These are phyloP conservation scores for Jatropha curcas DNA, from an alignment of 345 rosid species.

Conservation along the genomic window DNA sequence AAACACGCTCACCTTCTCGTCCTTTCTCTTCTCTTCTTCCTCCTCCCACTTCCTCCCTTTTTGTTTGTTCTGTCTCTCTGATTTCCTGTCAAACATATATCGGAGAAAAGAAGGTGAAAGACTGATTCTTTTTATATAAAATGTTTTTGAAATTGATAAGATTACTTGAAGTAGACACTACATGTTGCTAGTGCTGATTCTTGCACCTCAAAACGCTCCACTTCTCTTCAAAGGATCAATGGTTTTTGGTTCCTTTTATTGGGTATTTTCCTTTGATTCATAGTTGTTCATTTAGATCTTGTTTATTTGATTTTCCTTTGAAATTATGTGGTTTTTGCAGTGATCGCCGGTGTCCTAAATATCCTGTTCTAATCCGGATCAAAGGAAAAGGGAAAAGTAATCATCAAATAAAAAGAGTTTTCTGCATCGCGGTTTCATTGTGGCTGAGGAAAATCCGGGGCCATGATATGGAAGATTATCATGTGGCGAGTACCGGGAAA, in stretches of 20 bases:
- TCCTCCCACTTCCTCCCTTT: neutral
- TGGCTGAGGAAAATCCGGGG: slow-evolving; percentile 69
- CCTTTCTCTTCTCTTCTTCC: neutral
- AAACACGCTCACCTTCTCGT: neutral
- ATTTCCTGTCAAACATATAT: no score
- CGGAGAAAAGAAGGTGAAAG: neutral
- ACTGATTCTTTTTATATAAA: neutral
- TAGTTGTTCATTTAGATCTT: no score
- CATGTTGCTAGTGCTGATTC: slow-evolving; percentile 38
- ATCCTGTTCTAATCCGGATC: slow-evolving; percentile 36
- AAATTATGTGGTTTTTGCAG: slow-evolving; percentile 20
- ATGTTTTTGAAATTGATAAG: slow-evolving; percentile 7
- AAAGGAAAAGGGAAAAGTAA: slow-evolving; percentile 49
- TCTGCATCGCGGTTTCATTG: slow-evolving; percentile 59
- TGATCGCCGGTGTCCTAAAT: slow-evolving; percentile 36
- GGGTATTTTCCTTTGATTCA: neutral
- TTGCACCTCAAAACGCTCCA: slow-evolving; percentile 16
- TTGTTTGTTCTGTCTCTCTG: neutral
- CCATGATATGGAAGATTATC: slow-evolving; percentile 66
- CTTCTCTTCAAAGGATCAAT: slow-evolving; percentile 39
- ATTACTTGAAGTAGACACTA: slow-evolving; percentile 31
- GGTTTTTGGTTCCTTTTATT: slow-evolving; percentile 25
- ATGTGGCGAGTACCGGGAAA: slow-evolving; percentile 48
- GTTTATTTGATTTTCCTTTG: no score
- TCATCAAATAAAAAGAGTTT: slow-evolving; percentile 34